Evolutionary conservation across 164 flowering plant genomes (phyloP), one percentile per base, ranked within the genome.

Genomic region (Annona squamosa): DNA sequence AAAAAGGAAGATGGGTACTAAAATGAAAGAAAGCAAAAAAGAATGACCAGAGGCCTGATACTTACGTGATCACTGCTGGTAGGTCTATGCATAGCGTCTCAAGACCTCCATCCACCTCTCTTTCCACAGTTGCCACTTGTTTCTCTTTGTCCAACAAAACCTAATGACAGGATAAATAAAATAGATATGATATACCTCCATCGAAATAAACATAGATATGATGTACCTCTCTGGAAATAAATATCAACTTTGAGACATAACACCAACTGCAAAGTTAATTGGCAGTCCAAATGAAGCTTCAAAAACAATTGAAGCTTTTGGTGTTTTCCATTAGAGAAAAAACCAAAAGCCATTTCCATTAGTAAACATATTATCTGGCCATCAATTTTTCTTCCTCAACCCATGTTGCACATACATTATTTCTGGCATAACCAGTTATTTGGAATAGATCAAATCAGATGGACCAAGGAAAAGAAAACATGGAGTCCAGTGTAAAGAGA

Each of bases 91-190:
- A 80, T 68, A 94, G 64, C 12, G 97, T 91, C 84, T 94, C 98
- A 42, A 90, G 86, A 69, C 94, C 98, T 78, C 92, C 97, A 76
- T 92, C 98, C 57, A 94, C 98, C 84, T 94, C 99, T 84, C 97
- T 87, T 18, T 92, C 99, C 69, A 94, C 97, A 41, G 85, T 87
- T 52, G 82, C 97, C 48, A 76, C 79, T 63, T 86, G 83, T 48
- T 90, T 95, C 67, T 84, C 93, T 76, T 86, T 87, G 80, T 95
- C 96, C 79, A 95, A 81, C 75, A 89, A 85, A 84, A 93, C 96
- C 99, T 91, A 85, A 83, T 78, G 79, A 74, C 81, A 65, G 78
- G 62, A 77, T 80, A 47, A 16, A 46, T 17, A 63, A 70, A 9
- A 48, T 63, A 42, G 56, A 7, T n/a, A 65, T 17, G 37, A 26